Percentiles rank a stretch among this genome's conserved stretches.
Conservation (phyloP, 2,329 filamentous ascomycete species). For the Herpomyces periplanetae region DNA sequence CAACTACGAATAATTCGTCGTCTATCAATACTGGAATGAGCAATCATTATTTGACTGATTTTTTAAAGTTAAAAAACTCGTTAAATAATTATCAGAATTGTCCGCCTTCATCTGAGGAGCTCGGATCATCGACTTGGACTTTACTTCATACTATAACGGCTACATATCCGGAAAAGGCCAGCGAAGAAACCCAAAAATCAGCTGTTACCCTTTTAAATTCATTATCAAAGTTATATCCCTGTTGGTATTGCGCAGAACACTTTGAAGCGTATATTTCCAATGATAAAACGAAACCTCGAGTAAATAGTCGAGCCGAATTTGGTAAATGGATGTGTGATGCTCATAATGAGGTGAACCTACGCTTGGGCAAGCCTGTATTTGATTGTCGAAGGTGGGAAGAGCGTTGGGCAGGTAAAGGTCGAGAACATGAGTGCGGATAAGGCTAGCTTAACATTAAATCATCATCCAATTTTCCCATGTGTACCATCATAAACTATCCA, state of each 20-base stretch:
- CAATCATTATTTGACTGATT: slow-evolving; percentile 7
- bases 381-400: slow-evolving; percentile 74
- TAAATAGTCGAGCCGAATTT: slow-evolving; percentile 22
- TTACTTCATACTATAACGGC: slow-evolving; percentile 70
- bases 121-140: slow-evolving; percentile 70
- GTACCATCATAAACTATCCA: no score
- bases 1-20: slow-evolving; percentile 6
- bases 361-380: slow-evolving; percentile 61
- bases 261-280: slow-evolving; percentile 42
- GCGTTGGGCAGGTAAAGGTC: no score
- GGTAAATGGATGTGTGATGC: slow-evolving; percentile 48
- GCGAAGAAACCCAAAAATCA: slow-evolving; percentile 26
- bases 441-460: no score
- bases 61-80: slow-evolving; percentile 6
- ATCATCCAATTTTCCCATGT: no score
- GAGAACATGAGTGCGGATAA: no score
- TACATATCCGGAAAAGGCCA: slow-evolving; percentile 32
- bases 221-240: slow-evolving; percentile 65
- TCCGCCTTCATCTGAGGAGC: slow-evolving; percentile 50
- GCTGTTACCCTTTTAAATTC: slow-evolving; percentile 34
- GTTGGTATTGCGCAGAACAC: slow-evolving; percentile 76
- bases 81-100: slow-evolving; percentile 20
- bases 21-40: slow-evolving; percentile 5
- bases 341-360: slow-evolving; percentile 54
- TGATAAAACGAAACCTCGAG: slow-evolving; percentile 19